Evolutionary conservation across 1,284 basidiomycete genomes (phyloP), one percentile per base, ranked within the genome.

Genomic region (Meripilus lineatus): DNA sequence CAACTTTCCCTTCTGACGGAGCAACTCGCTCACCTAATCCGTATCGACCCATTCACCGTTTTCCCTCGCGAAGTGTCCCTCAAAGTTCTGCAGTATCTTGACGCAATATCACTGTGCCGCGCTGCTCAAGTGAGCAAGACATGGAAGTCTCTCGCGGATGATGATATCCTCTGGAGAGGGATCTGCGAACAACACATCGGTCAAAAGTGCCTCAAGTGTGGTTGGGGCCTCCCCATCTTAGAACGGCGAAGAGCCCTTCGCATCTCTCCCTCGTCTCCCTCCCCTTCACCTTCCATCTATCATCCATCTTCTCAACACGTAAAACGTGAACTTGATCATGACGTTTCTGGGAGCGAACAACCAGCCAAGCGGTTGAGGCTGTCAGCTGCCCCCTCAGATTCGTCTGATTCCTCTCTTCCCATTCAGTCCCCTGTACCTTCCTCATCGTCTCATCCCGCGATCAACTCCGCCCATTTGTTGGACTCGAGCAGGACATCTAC

Each of bases 181-280:
- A 99, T 99, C 68, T 99, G 96, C 64, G 93, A 97, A 59, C 95
- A 99, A 63, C 95, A 99, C 55, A 99, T 99, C 46, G 96, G 96
- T 38, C 84, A 94, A 59, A 96, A 95, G 62, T 99, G 95, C 58
- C 81, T 82, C 54, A 98, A 97, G 65, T 99, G 95, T 57, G 95
- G 95, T 5, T 99, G 96, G 95, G 94, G 94, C 14, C 70, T 99
- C 30, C 95, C 95, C 2, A 73, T 97, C 21, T 74, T 99, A 23
- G 91, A 96, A 59, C 84, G 81, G 57, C 78, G 79, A 50, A 72
- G 82, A 14, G 65, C 66, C 5, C 61, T 68, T 30, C 69, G 68
- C 41, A 50, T 60, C 15, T 38, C 52, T n/a, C 50, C 53, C 20
- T 48, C 49, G 5, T 59, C 70, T 18, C 62, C 68, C 8, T 65